Evolutionary conservation across 768 basidiomycete species (phyloP).

Genomic region (Termitomyces sp.): DNA sequence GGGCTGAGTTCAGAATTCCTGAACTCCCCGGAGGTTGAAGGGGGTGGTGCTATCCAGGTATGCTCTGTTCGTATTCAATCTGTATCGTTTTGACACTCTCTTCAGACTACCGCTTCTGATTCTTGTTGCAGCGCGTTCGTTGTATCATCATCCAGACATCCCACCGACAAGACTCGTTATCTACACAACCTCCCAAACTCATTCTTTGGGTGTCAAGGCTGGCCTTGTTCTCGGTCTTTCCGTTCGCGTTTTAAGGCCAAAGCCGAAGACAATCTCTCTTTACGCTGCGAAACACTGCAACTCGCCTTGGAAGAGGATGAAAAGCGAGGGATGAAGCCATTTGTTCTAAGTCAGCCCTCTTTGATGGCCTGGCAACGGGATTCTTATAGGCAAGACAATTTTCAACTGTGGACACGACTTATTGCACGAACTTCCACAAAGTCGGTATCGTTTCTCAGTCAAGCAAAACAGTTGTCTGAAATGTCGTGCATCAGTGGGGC

Average conservation of each 20-base stretch:
- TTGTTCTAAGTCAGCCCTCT: conserved; percentile 64
- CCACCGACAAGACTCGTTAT: conserved; percentile 63
- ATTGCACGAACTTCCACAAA: conserved; percentile 92
- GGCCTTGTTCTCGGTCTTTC: conserved; percentile 75
- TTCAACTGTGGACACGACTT: conserved; percentile 87
- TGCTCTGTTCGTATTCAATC: background rate
- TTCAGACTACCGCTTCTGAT: conserved; percentile 84
- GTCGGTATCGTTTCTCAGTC: conserved; percentile 22
- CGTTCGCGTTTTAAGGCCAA: conserved; percentile 66
- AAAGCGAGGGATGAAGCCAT: conserved; percentile 60
- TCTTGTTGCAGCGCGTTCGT: conserved; percentile 73
- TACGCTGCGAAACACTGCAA: conserved; percentile 61
- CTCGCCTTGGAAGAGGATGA: conserved; percentile 62
- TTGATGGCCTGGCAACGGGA: background rate
- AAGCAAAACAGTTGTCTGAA: background rate
- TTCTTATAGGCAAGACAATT: conserved; percentile 38
- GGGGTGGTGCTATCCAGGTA: conserved; percentile 82
- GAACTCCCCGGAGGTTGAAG: conserved; percentile 64
- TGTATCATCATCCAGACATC: conserved; percentile 47
- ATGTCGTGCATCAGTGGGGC: conserved; percentile 56
- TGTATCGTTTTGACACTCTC: background rate
- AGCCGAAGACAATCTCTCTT: conserved; percentile 55
- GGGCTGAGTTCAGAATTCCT: conserved; percentile 65
- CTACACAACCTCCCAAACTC: conserved; percentile 88
- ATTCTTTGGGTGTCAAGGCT: conserved; percentile 75